Evolutionary conservation across 2,329 filamentous ascomycete genomes (phyloP), one percentile per base, ranked within the genome.

Genomic region (Rasamsonia emersonii): DNA sequence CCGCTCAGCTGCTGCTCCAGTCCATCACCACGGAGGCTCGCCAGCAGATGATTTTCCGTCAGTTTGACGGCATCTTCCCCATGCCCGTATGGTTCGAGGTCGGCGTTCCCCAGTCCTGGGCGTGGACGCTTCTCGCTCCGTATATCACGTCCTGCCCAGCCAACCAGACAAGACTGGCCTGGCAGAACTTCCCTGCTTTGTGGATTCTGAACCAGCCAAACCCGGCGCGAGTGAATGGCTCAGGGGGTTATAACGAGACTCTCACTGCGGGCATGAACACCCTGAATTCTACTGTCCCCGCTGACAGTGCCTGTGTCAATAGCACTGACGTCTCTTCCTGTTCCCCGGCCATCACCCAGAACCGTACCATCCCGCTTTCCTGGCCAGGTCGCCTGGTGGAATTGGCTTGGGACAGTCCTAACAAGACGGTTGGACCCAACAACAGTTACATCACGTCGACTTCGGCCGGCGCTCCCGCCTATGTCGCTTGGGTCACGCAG

Each of bases 11-110:
- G 10, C 67, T 93, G 2, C 65, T 83, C 2, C 82, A 86, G 58
- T 80, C 79, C 13, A 84, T 91, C 49, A 74, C 82, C 3, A 79
- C 77, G 8, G 84, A 91, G 53, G 81, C 83, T 0, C 78, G 84
- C 0, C 85, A 93, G 62, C 82, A 93, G 62, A 68, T 88, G 65
- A 78, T 83, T 43, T 91, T 91, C 68, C 78, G 85, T 13, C 84
- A 91, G 52, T 85, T 91, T 53, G 70, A 76, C 19, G 85, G 84
- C 10, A 70, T 85, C 5, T 82, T 83, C 58, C 80, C 85, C 14
- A 84, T 85, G 79, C 81, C 83, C 0, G 79, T 82, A 7, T 91
- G 82, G 82, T 86, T 89, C 51, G 77, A 84, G 47, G 68, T 76
- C 4, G 82, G 82, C 23, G 77, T 89, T 15, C 84, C 83, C 0